Conservation (phyloP, 768 basidiomycete genomes). For the Boletus pseudopeckii region DNA sequence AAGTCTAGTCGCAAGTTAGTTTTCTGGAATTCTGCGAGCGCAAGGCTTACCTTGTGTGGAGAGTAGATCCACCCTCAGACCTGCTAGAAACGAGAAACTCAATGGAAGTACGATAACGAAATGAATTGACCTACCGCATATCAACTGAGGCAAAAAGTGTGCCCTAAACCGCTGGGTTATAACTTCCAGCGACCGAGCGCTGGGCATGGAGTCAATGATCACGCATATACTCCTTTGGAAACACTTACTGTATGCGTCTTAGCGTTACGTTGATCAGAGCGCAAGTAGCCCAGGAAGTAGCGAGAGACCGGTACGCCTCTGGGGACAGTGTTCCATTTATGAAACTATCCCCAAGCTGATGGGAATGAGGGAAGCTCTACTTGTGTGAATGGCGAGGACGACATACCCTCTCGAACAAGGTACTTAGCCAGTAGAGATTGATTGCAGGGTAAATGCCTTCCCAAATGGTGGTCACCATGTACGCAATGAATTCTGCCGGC, state of each 20-base stretch:
- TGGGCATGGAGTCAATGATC: slow-evolving; percentile 6
- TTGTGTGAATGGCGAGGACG: not conserved
- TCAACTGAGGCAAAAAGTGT: slow-evolving; percentile 39
- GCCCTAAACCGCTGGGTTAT: slow-evolving; percentile 34
- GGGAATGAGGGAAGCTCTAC: not conserved
- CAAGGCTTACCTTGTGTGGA: slow-evolving; percentile 17
- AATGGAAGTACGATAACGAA: slow-evolving; percentile 3
- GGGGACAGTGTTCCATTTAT: not conserved
- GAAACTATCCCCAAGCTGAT: slow-evolving; percentile 15
- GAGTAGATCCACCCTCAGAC: slow-evolving; percentile 23
- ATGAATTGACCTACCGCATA: slow-evolving; percentile 27
- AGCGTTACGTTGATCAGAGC: slow-evolving; percentile 22
- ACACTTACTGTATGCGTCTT: slow-evolving; percentile 20
- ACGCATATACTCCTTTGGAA: not conserved
- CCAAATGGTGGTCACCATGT: slow-evolving; percentile 32
- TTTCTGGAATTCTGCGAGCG: not conserved
- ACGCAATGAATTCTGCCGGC: slow-evolving; percentile 16
- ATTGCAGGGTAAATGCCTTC: slow-evolving; percentile 31
- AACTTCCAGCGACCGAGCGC: slow-evolving; percentile 13
- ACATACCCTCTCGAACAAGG: slow-evolving; percentile 29
- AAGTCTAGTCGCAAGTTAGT: slow-evolving; percentile 13
- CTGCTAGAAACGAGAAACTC: slow-evolving; percentile 12
- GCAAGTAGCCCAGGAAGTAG: slow-evolving; percentile 28
- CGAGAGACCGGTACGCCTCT: slow-evolving; percentile 16
- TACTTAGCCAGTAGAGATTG: slow-evolving; percentile 33